Conservation (phyloP, 1,139 yeast genomes). For the Saccharomyces hybrid region DNA sequence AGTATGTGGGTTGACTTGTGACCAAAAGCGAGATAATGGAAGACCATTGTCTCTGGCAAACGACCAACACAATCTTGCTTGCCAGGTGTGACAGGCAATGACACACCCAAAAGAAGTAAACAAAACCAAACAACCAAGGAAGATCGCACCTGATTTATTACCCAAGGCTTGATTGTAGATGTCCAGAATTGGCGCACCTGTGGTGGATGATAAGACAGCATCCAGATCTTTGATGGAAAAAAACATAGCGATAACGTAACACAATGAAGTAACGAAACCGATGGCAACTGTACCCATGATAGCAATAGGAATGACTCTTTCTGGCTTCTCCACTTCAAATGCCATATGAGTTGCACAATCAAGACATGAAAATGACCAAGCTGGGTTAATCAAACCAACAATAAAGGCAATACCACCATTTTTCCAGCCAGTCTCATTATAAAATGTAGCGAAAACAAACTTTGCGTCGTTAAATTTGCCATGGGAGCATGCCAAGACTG, state of each 20-base stretch:
- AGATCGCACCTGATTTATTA: constrained; percentile 50
- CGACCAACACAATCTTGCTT: constrained; percentile 70
- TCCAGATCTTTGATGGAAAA: constrained; percentile 49
- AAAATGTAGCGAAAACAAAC: constrained; percentile 55
- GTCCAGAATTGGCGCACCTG: constrained; percentile 58
- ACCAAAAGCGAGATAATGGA: constrained; percentile 43
- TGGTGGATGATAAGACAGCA: constrained; percentile 39
- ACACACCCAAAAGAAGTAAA: constrained; percentile 64
- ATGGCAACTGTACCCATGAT: constrained; percentile 59
- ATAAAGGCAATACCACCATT: constrained; percentile 54
- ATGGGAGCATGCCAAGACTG: constrained; percentile 48
- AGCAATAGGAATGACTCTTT: constrained; percentile 54
- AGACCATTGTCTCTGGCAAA: constrained; percentile 62
- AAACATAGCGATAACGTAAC: constrained; percentile 55
- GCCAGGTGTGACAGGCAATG: constrained; percentile 70
- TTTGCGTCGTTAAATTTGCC: constrained; percentile 49
- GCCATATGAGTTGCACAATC: constrained; percentile 69
- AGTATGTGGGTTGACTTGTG: constrained; percentile 39
- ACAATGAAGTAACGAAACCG: constrained; percentile 55
- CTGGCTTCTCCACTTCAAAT: constrained; percentile 55
- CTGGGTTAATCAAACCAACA: constrained; percentile 59
- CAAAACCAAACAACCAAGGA: constrained; percentile 50
- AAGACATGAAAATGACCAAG: constrained; percentile 60
- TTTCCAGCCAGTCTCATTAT: constrained; percentile 61
- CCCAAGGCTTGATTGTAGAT: constrained; percentile 52